Base-by-base conservation (phyloP, 305 asterid species). In the Rubia peregrina region DNA sequence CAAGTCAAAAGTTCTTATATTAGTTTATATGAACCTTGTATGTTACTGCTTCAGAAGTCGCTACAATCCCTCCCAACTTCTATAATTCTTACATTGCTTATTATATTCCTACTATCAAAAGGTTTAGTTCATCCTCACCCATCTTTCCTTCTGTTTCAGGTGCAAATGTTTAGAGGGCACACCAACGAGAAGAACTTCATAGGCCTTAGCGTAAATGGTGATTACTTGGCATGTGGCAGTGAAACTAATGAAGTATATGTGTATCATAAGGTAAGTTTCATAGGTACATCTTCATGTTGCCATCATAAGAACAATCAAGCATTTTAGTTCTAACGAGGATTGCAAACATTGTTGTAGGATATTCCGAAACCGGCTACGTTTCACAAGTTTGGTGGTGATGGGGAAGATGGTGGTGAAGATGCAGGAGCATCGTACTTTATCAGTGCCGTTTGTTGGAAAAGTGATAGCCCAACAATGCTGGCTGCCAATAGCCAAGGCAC, bases 381-480 rank as follows among this genome's bases (percentile, higher is more conserved):
- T 75, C 92, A 90, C 75, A 86, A 74, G 70, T 92, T 92, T 74
- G 79, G 79, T 72, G 78, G 86, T 0, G 93, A 86, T 44, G 63
- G 75, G 38, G 86, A 86, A 38, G 91, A 87, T 42, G 79, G 69
- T 0, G 85, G 77, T 63, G 94, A 80, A 75, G 89, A 86, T 19
- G 76, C 75, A 22, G 82, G 9, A 16, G 21, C 22, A 51, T 82
- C 95, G 5, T 87, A 85, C 78, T 92, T 88, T 88, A 90, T 88
- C 21, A 87, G 97, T 74, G 95, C 96, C 0, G 97, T 90, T 72
- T 88, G 98, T 77, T 92, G 98, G 98, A 92, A 85, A 85, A 84
- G 88, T 46, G 94, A 90, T 72, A 79, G 93, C 79, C 86, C 96
- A 11, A 88, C 97, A 4, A 81, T 92, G 85, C 62, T 92, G 64